Base-by-base conservation (phyloP, 2,329 filamentous ascomycete species). In the Cordyceps militaris region DNA sequence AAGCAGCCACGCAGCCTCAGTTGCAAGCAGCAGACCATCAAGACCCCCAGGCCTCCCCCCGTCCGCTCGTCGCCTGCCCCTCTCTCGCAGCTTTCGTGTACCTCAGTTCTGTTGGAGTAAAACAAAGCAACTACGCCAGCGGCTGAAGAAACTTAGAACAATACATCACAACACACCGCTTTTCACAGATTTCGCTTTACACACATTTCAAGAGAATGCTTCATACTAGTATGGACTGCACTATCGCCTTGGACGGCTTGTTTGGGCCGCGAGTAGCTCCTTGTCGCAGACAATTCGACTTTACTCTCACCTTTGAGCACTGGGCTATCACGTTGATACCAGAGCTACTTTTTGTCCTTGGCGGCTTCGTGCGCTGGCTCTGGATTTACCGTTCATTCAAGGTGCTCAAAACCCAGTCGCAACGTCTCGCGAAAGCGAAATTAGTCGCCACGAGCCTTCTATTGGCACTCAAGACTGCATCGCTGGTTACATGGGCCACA, bases 251-350 rank as follows among this genome's bases (percentile, higher is more conserved):
- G 14, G 50, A 53, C 0, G 6, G 36, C 38, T 43, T 24, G 16
- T 53, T 53, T 43, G 50, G 50, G 50, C 50, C 36, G 6, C 34
- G 5, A 30, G 50, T 53, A 30, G 50, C 36, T 23, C 36, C 36
- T 14, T 53, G 50, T 24, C 50, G 40, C 50, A 42, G 50, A 53
- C 36, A 30, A 14, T 53, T 53, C 24, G 38, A 53, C 36, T 53
- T 53, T 14, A 53, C 50, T 30, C 50, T 53, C 50, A 34, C 36
- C 14, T 53, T 53, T 23, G 50, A 53, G 50, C 50, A 53, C 50
- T 32, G 36, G 36, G n/a, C 43, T 19, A 14, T 53, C 3, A 43
- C 36, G 36, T 19, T 53, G 10, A 53, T 53, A 4, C 50, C 50
- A n/a, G 50, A 53, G 23, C n/a, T 53, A 9, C 9, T 21, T 16